Base-by-base conservation (phyloP, 257 asterid species). In the Vinca minor region DNA sequence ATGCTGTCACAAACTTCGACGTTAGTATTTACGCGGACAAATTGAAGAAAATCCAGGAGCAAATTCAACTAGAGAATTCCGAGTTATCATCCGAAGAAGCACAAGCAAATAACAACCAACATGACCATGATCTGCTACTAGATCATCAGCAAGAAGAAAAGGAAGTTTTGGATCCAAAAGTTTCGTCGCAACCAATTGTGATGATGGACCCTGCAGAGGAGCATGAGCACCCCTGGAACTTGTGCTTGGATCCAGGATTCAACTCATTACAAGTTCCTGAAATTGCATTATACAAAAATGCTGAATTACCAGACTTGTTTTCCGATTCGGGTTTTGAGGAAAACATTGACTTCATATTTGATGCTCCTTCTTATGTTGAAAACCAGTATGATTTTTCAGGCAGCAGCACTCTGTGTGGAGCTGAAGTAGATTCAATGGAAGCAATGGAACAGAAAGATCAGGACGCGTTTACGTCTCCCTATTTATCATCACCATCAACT, bases 1-100 rank as follows among this genome's bases (percentile, higher is more conserved):
- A 79, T 25, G 97, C 97, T 0, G 89, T 91, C 3, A 91, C 97
- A 23, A 91, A 91, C 72, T 91, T 91, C 9, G 94, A 91, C 79
- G 81, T 87, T 65, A 84, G 91, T 76, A 76, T 63, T 28, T 91
- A 91, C 36, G 70, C 87, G 0, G 81, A 81, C 31, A 79, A 74
- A 71, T 38, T 87, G 62, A 76, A 82, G 68, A 73, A 75, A 63
- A 18, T 63, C 58, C 73, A 68, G 45, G 63, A 71, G 38, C 36
- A 48, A 55, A 20, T 23, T 48, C 61, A 65, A 31, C 18, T 23
- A 45, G 81, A 67, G 50, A 69, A 31, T 34, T 59, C 73, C 14
- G 65, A 57, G 4, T 34, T 73, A 36, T 65, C 62, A 21, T 32
- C 55, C 41, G 7, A 3, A 34, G 62, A 69, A 14, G 55, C 48